These are phyloP conservation scores for Trichophyton rubrum DNA, from an alignment of 2,329 filamentous ascomycete species.

Conservation along the genomic window DNA sequence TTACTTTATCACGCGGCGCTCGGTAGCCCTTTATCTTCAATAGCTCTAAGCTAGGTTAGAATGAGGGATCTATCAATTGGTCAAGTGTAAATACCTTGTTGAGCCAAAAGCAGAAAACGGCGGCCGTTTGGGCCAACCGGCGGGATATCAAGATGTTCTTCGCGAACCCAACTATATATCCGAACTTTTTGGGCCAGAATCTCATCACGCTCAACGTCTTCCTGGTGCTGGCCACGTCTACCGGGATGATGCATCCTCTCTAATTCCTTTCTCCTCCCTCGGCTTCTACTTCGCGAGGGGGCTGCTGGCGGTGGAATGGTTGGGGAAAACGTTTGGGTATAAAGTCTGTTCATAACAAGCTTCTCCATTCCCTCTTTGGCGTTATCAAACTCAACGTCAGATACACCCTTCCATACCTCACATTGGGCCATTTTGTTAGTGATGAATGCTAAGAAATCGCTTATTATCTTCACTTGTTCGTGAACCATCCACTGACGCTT, in stretches of 20 bases:
- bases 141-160: slow-evolving; percentile 87
- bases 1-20: slow-evolving; percentile 95
- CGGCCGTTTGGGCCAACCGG: slow-evolving; percentile 72
- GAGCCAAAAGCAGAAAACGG: slow-evolving; percentile 76
- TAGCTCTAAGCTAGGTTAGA: slow-evolving; percentile 48
- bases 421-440: slow-evolving; percentile 96
- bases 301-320: slow-evolving; percentile 65
- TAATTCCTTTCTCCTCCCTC: slow-evolving; percentile 54
- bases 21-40: slow-evolving; percentile 94
- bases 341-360: slow-evolving; percentile 94
- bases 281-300: slow-evolving; percentile 44
- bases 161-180: slow-evolving; percentile 89
- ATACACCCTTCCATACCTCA: slow-evolving; percentile 91
- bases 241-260: slow-evolving; percentile 64
- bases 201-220: slow-evolving; percentile 92
- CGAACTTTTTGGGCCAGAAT: slow-evolving; percentile 92
- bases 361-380: slow-evolving; percentile 99
- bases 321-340: slow-evolving; percentile 90
- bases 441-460: slow-evolving; percentile 92
- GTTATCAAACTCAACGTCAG: slow-evolving; percentile 95
- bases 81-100: slow-evolving; percentile 52
- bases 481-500: slow-evolving; percentile 99
- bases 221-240: slow-evolving; percentile 88
- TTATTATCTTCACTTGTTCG: slow-evolving; percentile 97
- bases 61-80: not conserved